Percentiles rank a stretch among this genome's conserved stretches.
Evolutionary conservation across 306 rosid species (phyloP).

Genomic region (Prunus salicina): DNA sequence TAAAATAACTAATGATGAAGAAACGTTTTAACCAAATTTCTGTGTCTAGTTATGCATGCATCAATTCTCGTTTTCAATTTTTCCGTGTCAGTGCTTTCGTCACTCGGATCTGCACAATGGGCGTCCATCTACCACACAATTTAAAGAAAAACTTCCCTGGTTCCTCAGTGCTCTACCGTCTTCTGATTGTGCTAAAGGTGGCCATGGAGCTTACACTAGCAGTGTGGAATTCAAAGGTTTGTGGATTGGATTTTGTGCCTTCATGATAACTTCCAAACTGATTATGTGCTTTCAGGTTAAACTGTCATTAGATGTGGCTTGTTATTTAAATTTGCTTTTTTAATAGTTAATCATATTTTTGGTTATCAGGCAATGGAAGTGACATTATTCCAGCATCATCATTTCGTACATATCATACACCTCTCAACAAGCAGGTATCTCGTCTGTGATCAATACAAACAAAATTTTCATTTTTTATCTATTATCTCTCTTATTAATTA

Average conservation of each 20-base stretch:
- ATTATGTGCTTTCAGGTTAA: not conserved
- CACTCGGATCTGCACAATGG: conserved; percentile 67
- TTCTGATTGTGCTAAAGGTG: conserved; percentile 99
- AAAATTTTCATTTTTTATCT: conserved; percentile 14
- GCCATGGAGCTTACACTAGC: conserved; percentile 96
- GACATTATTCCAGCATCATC: conserved; percentile 87
- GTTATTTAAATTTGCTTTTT: not conserved
- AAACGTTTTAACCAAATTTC: conserved; percentile 9
- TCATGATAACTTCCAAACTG: not conserved
- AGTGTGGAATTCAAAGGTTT: conserved; percentile 89
- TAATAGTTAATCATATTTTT: not conserved
- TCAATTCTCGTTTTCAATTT: conserved; percentile 18
- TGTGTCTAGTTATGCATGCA: conserved; percentile 7
- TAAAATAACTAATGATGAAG: conserved; percentile 28
- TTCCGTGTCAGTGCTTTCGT: conserved; percentile 73
- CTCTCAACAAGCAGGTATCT: conserved; percentile 89
- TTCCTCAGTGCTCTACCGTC: conserved; percentile 91
- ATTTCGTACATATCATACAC: conserved; percentile 94
- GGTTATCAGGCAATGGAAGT: conserved; percentile 60
- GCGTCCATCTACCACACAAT: conserved; percentile 82
- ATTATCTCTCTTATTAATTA: not conserved
- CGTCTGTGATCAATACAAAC: not conserved
- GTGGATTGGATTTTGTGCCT: conserved; percentile 23
- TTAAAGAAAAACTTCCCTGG: conserved; percentile 93
- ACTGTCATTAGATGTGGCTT: not conserved